Evolutionary conservation across 2,329 filamentous ascomycete genomes (phyloP), one percentile per base, ranked within the genome.

Genomic region (Thielaviopsis ethacetica): DNA sequence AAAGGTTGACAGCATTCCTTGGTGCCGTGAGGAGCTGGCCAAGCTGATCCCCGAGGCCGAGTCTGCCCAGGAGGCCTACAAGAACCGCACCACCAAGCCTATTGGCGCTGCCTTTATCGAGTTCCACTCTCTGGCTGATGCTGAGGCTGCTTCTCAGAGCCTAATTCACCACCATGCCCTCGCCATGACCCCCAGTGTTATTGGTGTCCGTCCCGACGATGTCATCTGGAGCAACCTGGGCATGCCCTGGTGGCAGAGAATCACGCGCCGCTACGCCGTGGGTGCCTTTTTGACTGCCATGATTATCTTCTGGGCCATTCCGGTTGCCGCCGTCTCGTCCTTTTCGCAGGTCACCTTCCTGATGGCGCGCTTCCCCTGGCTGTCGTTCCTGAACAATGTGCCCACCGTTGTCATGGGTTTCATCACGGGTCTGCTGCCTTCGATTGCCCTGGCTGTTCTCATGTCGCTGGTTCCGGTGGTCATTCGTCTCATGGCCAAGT

Each of bases 61-160:
- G 60, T 75, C 78, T 54, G 76, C 82, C 12, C 88, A 93, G 68
- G 77, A 75, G 49, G 76, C 79, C 54, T 87, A 91, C 67, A 79
- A 77, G 55, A 72, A 75, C 26, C 82, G 86, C 56, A 78, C 86
- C 47, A 81, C 76, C 53, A 79, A 82, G 62, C 79, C 82, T 62
- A 75, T 89, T 34, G 82, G 85, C 15, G 85, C 89, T 22, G 88
- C 93, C 12, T 98, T 98, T 66, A 83, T 98, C 63, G 91, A 97
- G 68, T 98, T 97, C 67, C 77, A 81, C 62, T 82, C 79, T 1
- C 88, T 95, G 68, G 80, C 85, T 59, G 86, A 88, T 59, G 93
- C 93, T 15, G 91, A 98, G 70, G 78, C 81, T 57, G 91, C 91
- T 15, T 91, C 82, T 68, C 93, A 98, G 70, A 84, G 86, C 24